phyloP scores from a whole-genome alignment of 495 filamentous ascomycete species.

The Collariella sp. region DNA sequence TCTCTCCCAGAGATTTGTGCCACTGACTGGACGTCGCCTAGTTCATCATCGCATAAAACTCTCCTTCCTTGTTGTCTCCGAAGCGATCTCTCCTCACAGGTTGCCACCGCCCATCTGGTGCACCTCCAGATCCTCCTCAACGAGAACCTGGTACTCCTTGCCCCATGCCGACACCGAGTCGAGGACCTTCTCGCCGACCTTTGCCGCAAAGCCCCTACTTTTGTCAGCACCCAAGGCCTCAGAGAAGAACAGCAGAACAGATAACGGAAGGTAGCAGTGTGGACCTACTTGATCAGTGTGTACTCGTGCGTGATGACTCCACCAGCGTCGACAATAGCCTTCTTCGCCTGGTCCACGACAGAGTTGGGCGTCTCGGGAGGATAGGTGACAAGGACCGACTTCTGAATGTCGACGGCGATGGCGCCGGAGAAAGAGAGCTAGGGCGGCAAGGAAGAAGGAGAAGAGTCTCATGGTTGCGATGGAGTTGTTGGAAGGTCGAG shows the following conservation, averaged over 20 bases:
- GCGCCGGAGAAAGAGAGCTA: constrained; percentile 48
- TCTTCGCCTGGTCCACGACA: constrained; percentile 60
- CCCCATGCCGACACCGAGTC: constrained; percentile 60
- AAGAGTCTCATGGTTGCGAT: constrained; percentile 50
- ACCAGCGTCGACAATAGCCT: constrained; percentile 59
- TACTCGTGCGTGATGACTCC: constrained; percentile 50
- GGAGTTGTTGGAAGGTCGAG: background rate
- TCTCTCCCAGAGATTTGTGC: no score
- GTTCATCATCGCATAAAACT: background rate
- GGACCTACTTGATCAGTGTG: constrained; percentile 48
- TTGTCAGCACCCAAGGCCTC: constrained; percentile 15
- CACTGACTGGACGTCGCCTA: background rate
- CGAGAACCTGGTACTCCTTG: constrained; percentile 51
- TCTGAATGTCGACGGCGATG: constrained; percentile 47
- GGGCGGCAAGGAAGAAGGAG: constrained; percentile 44
- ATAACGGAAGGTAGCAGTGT: background rate
- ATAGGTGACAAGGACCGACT: constrained; percentile 72
- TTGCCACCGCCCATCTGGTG: constrained; percentile 8
- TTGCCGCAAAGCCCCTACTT: constrained; percentile 65
- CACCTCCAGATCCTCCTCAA: constrained; percentile 62
- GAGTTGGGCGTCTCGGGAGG: constrained; percentile 60
- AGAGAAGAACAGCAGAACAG: background rate
- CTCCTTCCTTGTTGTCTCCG: background rate
- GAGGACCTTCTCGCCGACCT: constrained; percentile 58
- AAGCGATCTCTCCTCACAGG: background rate